Evolutionary conservation across 108 stramenopile species (phyloP), one percentile per base, ranked within the genome.

Genomic region (Nannochloropsis salina): DNA sequence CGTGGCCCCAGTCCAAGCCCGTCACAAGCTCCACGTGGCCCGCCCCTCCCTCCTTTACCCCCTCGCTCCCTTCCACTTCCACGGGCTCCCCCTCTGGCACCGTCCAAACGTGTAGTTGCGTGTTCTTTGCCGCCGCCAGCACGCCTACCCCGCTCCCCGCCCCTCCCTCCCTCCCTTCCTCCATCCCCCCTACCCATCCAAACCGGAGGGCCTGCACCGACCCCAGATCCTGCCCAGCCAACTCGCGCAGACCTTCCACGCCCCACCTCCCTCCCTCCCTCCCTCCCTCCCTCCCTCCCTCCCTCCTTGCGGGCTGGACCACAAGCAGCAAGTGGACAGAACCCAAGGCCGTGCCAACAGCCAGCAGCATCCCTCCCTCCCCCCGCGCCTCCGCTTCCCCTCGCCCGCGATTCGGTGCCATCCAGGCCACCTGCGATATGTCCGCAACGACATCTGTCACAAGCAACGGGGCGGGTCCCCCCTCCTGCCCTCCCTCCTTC

Each of bases 261-360:
- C 15, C 15, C 47, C 47, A 51, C 31, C 31, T 31, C 31, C 31
- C 31, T 10, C 47, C 47, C 47, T 51, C 47, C 47, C 47, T 51
- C 47, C 47, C 47, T 51, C 47, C 47, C 47, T 51, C 47, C 47
- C 47, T 51, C 47, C 47, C 47, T 51, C 47, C 47, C 47, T 51
- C 47, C 31, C 31, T 1, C 31, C 31, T 31, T 31, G 31, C 31
- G 31, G 31, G 31, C 47, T 15, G 10, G 12, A 10, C 47, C 47
- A 51, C 12, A 12, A 10, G 10, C 47, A 51, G 15, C 47, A 51
- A 51, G 15, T 51, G 47, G 12, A 51, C 47, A 12, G 47, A 51
- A 10, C 47, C 47, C 10, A 51, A 51, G 12, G 47, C 10, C 47
- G 47, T 51, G 12, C 47, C 47, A 10, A 51, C 10, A 10, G 47